Evolutionary conservation across 2,329 filamentous ascomycete genomes (phyloP), one percentile per base, ranked within the genome.

Genomic region (Onygenales sp.): DNA sequence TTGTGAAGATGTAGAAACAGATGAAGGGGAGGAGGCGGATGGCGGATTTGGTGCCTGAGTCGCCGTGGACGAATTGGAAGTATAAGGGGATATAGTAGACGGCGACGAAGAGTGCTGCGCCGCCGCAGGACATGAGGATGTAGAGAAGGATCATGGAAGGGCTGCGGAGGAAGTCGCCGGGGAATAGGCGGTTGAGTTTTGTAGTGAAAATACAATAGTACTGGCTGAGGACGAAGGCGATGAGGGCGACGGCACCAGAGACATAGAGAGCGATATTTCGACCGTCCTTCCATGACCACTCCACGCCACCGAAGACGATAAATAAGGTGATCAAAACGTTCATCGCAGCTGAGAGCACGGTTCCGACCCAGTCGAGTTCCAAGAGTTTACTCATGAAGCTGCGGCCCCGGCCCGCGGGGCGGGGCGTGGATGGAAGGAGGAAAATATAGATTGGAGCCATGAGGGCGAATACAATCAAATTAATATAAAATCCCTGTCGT

Each of bases 61-160:
- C 75, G 5, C 72, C 72, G 2, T 66, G 68, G 0, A 69, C 70
- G 60, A 81, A 82, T 54, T 78, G 74, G 62, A 81, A 81, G 64
- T 72, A 80, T 0, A 81, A 64, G 0, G 79, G 79, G 7, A 77
- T 73, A 63, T 77, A 82, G 64, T 81, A 82, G 6, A 77, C 66
- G 0, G 69, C 66, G 50, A 55, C 48, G 43, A 74, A 67, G 46
- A 71, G 71, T 17, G 69, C 60, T 6, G 64, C 63, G 2, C 68
- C 64, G 7, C 64, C 69, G 0, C 66, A 67, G 1, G 67, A 60
- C 2, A 69, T 74, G 7, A 66, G 64, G 35, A 74, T 62, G 57
- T 74, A 78, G 1, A 80, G 63, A 2, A 78, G 55, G 1, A 77
- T 57, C 52, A 73, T 61, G 1, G 68, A 66, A 7, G 62, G 62